Evolutionary conservation across 768 basidiomycete genomes (phyloP), one percentile per base, ranked within the genome.

Genomic region (Coprinopsis marcescibilis): DNA sequence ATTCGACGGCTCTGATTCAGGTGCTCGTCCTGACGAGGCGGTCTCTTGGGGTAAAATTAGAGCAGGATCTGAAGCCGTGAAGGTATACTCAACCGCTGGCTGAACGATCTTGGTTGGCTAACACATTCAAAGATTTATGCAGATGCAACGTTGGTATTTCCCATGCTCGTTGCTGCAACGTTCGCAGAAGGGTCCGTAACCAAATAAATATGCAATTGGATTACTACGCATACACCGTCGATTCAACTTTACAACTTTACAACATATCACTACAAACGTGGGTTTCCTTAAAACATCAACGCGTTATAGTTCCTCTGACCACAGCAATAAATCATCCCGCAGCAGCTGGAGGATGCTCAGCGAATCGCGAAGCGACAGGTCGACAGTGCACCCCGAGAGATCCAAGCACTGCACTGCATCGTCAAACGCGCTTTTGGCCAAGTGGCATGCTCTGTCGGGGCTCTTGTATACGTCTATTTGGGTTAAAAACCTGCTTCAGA

Each of bases 41-140:
- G 81, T 99, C 20, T 93, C 89, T 2, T 99, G 96, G 96, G 96
- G 96, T 1, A 99, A 99, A 71, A 97, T 98, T 52, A 79, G 91
- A 27, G 84, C 86, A 11, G 83, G 83, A 7, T 74, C 89, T 3
- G 84, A 90, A 61, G 73, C 88, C 6, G 81, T 92, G 4, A 91
- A 95, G 75, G 91, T 87, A 53, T 14, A 43, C 23, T 8, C 14
- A n/a, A n/a, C 34, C 8, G 12, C 23, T 8, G 29, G 27, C n/a
- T 19, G 37, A 48, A 32, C 21, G 20, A 19, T 17, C 36, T 25
- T 76, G 75, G 41, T 30, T 44, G 12, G 50, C 37, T 37, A 25
- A 45, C 19, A 26, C 24, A 24, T 17, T 10, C 24, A 24, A 45
- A 79, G 77, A 88, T 95, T 4, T 95, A 81, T 56, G 93, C 94